Evolutionary conservation across 2,329 filamentous ascomycete genomes (phyloP).

Genomic region (Ophiostoma novo-ulmi): DNA sequence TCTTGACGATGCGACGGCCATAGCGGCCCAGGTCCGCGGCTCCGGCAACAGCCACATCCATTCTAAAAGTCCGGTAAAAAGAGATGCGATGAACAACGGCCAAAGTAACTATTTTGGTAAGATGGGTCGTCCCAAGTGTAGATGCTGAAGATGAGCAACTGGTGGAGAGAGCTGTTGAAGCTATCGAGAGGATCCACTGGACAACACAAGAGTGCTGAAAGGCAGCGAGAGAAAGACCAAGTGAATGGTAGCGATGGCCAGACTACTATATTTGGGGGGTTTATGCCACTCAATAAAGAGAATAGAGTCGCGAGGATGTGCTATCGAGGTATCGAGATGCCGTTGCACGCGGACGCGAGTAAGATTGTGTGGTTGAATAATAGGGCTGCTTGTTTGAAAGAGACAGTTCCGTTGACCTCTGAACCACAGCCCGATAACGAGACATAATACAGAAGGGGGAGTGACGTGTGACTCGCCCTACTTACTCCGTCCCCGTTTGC

Average conservation of each 20-base stretch:
- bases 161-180: constrained; percentile 2
- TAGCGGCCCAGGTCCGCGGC: constrained; percentile 68
- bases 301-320: neutral
- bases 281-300: too few species aligned
- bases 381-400: neutral
- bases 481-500: neutral
- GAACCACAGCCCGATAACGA: constrained; percentile 1
- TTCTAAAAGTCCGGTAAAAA: constrained; percentile 18
- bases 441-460: neutral
- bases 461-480: constrained; percentile 20
- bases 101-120: neutral
- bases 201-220: neutral
- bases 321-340: neutral
- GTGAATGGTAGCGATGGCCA: neutral
- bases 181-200: constrained; percentile 8
- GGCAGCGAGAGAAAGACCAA: neutral
- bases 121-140: neutral
- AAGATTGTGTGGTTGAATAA: neutral
- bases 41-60: constrained; percentile 40
- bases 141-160: constrained; percentile 9
- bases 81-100: neutral
- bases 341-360: neutral
- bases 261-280: neutral
- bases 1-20: constrained; percentile 77
- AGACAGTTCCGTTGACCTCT: neutral